Evolutionary conservation across 2,329 filamentous ascomycete species (phyloP).

Genomic region (Diaporthe sp.): DNA sequence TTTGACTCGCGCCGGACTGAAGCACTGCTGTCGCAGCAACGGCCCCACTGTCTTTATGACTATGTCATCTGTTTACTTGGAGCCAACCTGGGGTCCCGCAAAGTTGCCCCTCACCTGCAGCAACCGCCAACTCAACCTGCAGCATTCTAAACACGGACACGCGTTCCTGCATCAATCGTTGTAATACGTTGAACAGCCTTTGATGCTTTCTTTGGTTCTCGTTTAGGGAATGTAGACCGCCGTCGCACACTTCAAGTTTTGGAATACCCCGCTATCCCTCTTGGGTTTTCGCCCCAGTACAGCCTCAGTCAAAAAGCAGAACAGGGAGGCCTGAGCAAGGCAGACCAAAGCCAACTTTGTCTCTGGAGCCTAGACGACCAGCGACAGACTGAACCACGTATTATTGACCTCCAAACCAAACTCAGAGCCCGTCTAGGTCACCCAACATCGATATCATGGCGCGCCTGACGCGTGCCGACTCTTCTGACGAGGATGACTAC

Average conservation of each 20-base stretch:
- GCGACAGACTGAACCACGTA: not conserved
- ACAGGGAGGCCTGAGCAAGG: not conserved
- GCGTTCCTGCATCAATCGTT: slow-evolving; percentile 14
- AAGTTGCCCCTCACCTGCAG: slow-evolving; percentile 6
- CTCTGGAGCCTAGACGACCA: not conserved
- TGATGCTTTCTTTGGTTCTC: not conserved
- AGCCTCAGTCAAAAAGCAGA: not conserved
- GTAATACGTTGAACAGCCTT: not conserved
- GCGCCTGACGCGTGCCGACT: slow-evolving; percentile 42
- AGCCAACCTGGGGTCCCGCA: not conserved
- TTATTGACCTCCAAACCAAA: no score
- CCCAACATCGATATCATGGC: slow-evolving; percentile 36
- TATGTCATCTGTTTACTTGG: slow-evolving; percentile 35
- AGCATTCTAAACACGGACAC: slow-evolving; percentile 17
- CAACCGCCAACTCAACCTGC: slow-evolving; percentile 33
- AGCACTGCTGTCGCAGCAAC: slow-evolving; percentile 20
- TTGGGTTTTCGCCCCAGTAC: not conserved
- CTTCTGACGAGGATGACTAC: slow-evolving; percentile 49
- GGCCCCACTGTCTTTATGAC: not conserved
- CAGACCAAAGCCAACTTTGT: not conserved
- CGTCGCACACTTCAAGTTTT: not conserved
- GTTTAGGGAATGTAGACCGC: not conserved
- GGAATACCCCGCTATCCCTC: not conserved
- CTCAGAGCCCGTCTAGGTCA: no score
- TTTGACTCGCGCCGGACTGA: not conserved